Percentiles rank a stretch among this genome's conserved stretches.
Conservation (phyloP, 2,329 filamentous ascomycete genomes). For the Pseudonectria foliicola region DNA sequence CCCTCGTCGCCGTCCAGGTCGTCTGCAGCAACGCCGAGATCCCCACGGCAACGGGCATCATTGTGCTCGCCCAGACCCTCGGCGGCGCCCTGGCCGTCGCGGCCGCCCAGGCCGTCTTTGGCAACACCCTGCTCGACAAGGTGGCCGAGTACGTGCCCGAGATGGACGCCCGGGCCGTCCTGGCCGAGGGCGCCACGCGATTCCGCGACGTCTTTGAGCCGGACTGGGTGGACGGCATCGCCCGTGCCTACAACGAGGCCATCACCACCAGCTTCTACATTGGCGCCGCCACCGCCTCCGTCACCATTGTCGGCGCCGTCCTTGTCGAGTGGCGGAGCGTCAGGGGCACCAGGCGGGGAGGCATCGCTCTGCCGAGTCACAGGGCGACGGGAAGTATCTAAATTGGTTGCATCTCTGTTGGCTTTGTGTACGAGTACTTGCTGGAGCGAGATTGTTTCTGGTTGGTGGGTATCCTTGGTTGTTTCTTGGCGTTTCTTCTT, state of each 20-base stretch:
- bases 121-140: constrained; percentile 36
- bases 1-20: constrained; percentile 37
- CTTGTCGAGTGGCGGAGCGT: constrained; percentile 49
- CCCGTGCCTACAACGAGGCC: constrained; percentile 38
- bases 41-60: constrained; percentile 30
- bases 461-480: no score
- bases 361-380: constrained; percentile 25
- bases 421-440: no score
- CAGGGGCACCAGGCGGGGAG: constrained; percentile 36
- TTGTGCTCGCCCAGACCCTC: constrained; percentile 28
- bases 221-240: constrained; percentile 26
- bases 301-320: constrained; percentile 35
- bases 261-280: constrained; percentile 36
- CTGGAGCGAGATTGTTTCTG: no score
- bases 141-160: constrained; percentile 28
- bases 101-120: constrained; percentile 43
- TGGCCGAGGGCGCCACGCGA: constrained; percentile 31
- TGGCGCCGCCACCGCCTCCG: constrained; percentile 35
- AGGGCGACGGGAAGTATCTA: constrained; percentile 22
- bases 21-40: constrained; percentile 22
- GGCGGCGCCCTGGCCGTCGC: constrained; percentile 41
- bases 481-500: no score
- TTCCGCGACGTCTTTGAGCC: constrained; percentile 23
- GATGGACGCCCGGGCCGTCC: constrained; percentile 26
- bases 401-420: constrained; percentile 1